These are phyloP conservation scores for Fusarium citri DNA, from an alignment of 2,329 filamentous ascomycete genomes.

Conservation along the genomic window DNA sequence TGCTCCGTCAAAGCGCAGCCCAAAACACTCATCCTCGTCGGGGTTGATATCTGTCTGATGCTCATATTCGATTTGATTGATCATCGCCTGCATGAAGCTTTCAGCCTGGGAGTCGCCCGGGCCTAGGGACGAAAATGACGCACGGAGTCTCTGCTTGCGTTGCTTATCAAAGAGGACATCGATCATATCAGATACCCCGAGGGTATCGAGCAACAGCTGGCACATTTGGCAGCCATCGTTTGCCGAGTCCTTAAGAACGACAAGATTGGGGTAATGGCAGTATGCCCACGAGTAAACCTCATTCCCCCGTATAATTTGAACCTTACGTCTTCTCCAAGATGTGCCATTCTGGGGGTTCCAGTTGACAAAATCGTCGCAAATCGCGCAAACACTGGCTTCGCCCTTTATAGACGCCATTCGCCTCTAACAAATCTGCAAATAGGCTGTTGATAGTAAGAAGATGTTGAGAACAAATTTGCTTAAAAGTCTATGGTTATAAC, in stretches of 20 bases:
- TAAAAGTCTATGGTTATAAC: neutral
- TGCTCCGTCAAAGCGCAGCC: neutral
- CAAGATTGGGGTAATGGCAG: neutral
- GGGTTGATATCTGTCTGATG: neutral
- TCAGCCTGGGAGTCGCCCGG: neutral
- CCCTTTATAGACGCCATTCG: neutral
- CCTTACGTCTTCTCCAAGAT: neutral
- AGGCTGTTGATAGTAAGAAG: too few species aligned
- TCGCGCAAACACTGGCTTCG: neutral
- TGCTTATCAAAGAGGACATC: neutral
- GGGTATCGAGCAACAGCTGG: neutral
- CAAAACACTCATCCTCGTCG: neutral
- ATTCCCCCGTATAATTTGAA: neutral
- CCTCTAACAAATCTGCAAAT: too few species aligned
- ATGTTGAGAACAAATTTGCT: neutral
- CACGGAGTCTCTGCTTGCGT: neutral
- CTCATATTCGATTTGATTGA: neutral
- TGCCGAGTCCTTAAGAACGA: neutral
- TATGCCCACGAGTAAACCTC: neutral
- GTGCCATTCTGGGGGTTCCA: neutral
- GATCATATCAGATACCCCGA: neutral
- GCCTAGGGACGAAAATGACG: neutral
- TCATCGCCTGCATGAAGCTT: rapidly evolving
- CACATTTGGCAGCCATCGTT: neutral
- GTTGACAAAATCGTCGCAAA: neutral